phyloP scores from a whole-genome alignment of 768 basidiomycete species.

The Mycena vulgaris region DNA sequence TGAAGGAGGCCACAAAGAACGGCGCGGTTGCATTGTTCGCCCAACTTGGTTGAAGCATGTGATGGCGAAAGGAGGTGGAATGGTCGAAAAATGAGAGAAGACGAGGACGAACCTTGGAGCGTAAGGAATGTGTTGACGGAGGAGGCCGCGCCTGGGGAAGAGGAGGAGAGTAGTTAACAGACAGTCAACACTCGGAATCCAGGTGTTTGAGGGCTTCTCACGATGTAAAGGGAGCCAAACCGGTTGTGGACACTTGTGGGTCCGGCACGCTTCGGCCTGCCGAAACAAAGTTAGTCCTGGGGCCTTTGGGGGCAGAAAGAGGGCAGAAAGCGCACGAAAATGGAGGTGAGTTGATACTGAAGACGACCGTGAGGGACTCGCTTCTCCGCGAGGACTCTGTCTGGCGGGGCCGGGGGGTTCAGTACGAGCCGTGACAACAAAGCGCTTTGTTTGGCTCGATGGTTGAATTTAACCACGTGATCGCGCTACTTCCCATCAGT shows the following conservation, averaged over 20 bases:
- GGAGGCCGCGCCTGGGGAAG: constrained; percentile 76
- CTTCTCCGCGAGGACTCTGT: background rate
- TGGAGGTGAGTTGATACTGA: background rate
- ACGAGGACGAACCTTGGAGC: constrained; percentile 62
- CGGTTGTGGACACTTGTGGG: constrained; percentile 68
- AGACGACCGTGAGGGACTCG: background rate
- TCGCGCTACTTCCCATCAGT: constrained; percentile 31
- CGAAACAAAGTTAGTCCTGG: constrained; percentile 46
- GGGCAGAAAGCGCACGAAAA: constrained; percentile 27
- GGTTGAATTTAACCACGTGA: constrained; percentile 24
- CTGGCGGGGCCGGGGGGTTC: background rate
- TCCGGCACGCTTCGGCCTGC: constrained; percentile 59
- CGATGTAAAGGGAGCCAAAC: constrained; percentile 57
- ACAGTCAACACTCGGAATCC: constrained; percentile 31
- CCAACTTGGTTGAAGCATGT: constrained; percentile 45
- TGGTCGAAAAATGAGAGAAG: constrained; percentile 26
- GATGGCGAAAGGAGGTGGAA: constrained; percentile 27
- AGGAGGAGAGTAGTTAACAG: constrained; percentile 40
- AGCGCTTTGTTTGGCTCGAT: constrained; percentile 13
- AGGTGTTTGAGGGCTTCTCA: constrained; percentile 56
- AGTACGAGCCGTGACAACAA: background rate
- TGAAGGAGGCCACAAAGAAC: constrained; percentile 22
- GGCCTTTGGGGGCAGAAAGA: background rate
- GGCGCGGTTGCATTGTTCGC: constrained; percentile 49
- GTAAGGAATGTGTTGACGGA: constrained; percentile 76